phyloP scores from a whole-genome alignment of 495 filamentous ascomycete genomes.

The Podospora pseudocomata region DNA sequence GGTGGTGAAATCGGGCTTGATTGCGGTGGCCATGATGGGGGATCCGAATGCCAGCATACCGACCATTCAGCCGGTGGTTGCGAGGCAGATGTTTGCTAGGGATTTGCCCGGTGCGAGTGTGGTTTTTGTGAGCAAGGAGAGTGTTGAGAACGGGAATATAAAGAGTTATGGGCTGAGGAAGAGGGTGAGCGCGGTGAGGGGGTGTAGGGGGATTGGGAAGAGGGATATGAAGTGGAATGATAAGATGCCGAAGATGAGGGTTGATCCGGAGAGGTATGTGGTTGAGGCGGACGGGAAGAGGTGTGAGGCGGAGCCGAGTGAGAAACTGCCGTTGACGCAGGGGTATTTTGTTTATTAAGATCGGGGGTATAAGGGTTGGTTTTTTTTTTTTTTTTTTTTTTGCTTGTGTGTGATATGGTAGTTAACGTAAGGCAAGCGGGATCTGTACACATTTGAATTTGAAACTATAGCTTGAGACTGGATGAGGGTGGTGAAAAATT shows the following conservation, averaged over 20 bases:
- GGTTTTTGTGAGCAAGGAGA: constrained; percentile 77
- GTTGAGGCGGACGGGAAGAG: constrained; percentile 83
- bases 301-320: constrained; percentile 72
- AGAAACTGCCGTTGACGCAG: constrained; percentile 75
- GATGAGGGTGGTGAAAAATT: too few relatives aligned
- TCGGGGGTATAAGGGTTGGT: background rate
- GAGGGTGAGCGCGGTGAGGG: constrained; percentile 74
- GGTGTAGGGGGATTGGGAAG: constrained; percentile 79
- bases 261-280: constrained; percentile 86
- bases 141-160: constrained; percentile 62
- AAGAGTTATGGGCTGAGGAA: constrained; percentile 71
- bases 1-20: constrained; percentile 89
- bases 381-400: background rate
- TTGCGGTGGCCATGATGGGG: constrained; percentile 84
- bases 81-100: constrained; percentile 82
- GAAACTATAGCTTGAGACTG: too few relatives aligned
- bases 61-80: constrained; percentile 80
- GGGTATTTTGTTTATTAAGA: constrained; percentile 69
- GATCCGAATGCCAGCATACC: constrained; percentile 94
- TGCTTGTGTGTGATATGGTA: too few relatives aligned
- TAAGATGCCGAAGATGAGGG: constrained; percentile 82
- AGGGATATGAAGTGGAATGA: constrained; percentile 94
- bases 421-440: too few relatives aligned
- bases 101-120: constrained; percentile 69
- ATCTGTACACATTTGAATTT: too few relatives aligned